A percentile compares a stretch with the other conserved stretches of the same genome.
Evolutionary conservation across 169 alveolate genomes (phyloP).

Genomic region (Neospora caninum): DNA sequence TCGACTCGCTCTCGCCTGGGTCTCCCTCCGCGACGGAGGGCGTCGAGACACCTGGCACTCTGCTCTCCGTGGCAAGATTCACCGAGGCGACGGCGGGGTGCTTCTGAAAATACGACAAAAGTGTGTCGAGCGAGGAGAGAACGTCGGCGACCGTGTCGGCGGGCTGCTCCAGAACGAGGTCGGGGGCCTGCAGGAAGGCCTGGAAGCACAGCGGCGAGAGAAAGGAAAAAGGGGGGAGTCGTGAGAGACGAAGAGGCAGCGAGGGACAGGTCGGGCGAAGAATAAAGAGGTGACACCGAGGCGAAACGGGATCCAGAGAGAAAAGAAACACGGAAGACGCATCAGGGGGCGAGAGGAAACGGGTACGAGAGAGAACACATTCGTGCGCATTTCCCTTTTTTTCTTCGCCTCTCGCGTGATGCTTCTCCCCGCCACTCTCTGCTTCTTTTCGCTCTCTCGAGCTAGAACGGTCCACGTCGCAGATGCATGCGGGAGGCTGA

Average conservation of each 20-base stretch:
- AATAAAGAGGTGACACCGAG: too few species aligned
- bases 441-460: too few species aligned
- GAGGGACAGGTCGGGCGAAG: too few species aligned
- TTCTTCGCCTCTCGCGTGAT: too few species aligned
- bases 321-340: too few species aligned
- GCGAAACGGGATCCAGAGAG: too few species aligned
- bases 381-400: too few species aligned
- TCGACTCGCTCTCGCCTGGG: not conserved
- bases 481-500: too few species aligned
- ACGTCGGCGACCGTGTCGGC: not conserved
- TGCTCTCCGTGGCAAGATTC: not conserved
- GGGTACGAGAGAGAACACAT: too few species aligned
- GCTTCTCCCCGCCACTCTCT: too few species aligned
- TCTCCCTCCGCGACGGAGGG: not conserved
- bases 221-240: not conserved
- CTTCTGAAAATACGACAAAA: not conserved
- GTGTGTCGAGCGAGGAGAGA: not conserved
- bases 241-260: not conserved
- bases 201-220: not conserved
- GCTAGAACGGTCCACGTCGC: too few species aligned
- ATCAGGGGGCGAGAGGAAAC: too few species aligned
- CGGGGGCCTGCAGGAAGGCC: not conserved
- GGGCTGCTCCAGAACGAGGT: constrained; percentile 12
- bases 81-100: not conserved
- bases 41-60: not conserved